Evolutionary conservation across 73 alveolate genomes (phyloP).

Genomic region (Tetrahymena thermophila): DNA sequence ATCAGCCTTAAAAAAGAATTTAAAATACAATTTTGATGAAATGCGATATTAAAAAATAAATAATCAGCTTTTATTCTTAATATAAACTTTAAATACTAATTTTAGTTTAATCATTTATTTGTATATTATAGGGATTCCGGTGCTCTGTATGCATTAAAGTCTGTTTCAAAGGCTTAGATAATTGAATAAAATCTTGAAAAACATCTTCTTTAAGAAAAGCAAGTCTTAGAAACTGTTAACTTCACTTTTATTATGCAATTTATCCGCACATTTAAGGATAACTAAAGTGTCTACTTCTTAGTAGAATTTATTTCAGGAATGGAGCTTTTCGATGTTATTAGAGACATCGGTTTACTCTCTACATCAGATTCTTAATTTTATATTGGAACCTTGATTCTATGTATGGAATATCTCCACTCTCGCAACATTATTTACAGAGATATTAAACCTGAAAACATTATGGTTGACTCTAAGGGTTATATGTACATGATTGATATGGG

Average conservation of each 20-base stretch:
- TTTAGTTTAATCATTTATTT: not conserved
- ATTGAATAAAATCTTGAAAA: constrained; percentile 41
- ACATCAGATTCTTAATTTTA: constrained; percentile 56
- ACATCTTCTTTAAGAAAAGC: constrained; percentile 48
- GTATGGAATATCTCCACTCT: constrained; percentile 66
- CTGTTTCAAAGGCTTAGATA: constrained; percentile 49
- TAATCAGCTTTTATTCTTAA: not conserved
- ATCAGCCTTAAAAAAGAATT: no score
- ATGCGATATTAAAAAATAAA: no score
- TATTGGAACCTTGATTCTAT: constrained; percentile 46
- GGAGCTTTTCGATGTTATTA: constrained; percentile 61
- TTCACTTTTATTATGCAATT: constrained; percentile 60
- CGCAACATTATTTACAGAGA: constrained; percentile 64
- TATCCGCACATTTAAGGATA: constrained; percentile 63
- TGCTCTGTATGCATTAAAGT: constrained; percentile 39
- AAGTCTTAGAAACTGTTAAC: constrained; percentile 42
- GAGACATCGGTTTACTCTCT: constrained; percentile 60
- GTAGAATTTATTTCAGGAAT: constrained; percentile 62
- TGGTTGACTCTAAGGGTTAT: constrained; percentile 61
- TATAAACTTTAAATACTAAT: not conserved
- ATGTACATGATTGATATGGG: constrained; percentile 69
- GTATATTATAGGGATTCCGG: not conserved
- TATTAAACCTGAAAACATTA: constrained; percentile 72
- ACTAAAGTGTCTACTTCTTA: constrained; percentile 50
- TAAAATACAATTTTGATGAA: no score